A percentile compares a stretch with the other conserved stretches of the same genome.
phyloP scores from a whole-genome alignment of 768 basidiomycete genomes.

The Auriscalpium vulgare region DNA sequence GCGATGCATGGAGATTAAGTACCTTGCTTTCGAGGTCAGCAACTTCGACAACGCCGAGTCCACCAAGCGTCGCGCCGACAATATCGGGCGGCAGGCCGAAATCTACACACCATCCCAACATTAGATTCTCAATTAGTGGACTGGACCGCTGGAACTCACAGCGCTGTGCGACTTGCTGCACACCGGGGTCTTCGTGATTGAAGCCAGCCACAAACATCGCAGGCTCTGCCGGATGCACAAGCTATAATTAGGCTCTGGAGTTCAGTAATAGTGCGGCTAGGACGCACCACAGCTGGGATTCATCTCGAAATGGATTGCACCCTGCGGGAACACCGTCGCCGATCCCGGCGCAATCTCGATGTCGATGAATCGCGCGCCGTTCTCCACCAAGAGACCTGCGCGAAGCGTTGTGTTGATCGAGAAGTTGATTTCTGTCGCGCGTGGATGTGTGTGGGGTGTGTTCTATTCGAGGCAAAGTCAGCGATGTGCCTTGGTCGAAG shows the following conservation, averaged over 20 bases:
- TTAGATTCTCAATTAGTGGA: neutral
- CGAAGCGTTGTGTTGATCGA: slow-evolving; percentile 22
- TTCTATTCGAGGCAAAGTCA: slow-evolving; percentile 8
- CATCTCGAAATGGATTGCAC: slow-evolving; percentile 18
- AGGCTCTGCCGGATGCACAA: slow-evolving; percentile 6
- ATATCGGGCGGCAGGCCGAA: slow-evolving; percentile 23
- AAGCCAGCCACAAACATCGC: slow-evolving; percentile 22
- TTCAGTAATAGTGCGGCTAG: neutral
- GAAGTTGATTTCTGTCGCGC: slow-evolving; percentile 27
- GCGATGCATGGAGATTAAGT: neutral
- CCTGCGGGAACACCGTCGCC: slow-evolving; percentile 14
- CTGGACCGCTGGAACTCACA: slow-evolving; percentile 13
- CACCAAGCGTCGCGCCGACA: slow-evolving; percentile 22
- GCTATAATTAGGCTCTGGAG: neutral
- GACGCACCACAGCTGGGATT: slow-evolving; percentile 18
- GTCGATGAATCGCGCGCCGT: slow-evolving; percentile 22
- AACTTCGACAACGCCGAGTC: slow-evolving; percentile 22
- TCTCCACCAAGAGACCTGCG: slow-evolving; percentile 22
- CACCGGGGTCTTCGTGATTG: slow-evolving; percentile 23
- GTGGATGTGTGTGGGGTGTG: slow-evolving; percentile 29
- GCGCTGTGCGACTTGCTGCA: slow-evolving; percentile 19
- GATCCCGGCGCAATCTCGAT: slow-evolving; percentile 17
- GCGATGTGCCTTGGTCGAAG: neutral
- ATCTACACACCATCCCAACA: slow-evolving; percentile 6
- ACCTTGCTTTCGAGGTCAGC: slow-evolving; percentile 13